Conservation (phyloP, 192 early-diverging fungal species). For the Thamnidium elegans region DNA sequence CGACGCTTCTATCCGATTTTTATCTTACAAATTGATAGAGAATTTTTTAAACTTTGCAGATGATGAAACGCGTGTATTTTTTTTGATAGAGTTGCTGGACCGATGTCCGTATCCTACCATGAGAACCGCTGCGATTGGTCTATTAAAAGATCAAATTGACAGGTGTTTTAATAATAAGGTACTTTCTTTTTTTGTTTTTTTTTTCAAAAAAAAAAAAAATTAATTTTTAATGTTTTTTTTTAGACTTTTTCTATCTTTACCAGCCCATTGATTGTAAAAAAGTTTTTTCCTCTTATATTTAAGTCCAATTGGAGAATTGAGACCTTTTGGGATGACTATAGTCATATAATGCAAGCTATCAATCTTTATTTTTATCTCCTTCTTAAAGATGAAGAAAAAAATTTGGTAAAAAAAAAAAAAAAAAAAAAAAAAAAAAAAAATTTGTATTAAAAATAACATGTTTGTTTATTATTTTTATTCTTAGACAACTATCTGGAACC, state of each 20-base stretch:
- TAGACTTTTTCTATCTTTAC: conserved; percentile 34
- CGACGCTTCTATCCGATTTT: conserved; percentile 38
- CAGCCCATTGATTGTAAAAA: conserved; percentile 38
- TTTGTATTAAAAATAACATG: no score
- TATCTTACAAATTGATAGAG: conserved; percentile 35
- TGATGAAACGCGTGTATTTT: conserved; percentile 41
- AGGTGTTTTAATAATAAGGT: conserved; percentile 22
- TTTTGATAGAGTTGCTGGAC: conserved; percentile 39
- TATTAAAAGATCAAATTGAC: conserved; percentile 45
- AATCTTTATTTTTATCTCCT: conserved; percentile 50
- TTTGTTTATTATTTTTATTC: no score
- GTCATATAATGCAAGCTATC: conserved; percentile 43
- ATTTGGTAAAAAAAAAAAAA: conserved; percentile 32
- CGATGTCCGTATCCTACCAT: conserved; percentile 47
- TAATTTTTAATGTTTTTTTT: background rate
- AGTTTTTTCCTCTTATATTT: conserved; percentile 34
- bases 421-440: background rate
- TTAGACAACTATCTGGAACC: no score
- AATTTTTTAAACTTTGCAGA: conserved; percentile 33
- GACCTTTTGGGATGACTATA: conserved; percentile 39
- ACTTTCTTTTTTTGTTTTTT: background rate
- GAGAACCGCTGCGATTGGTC: conserved; percentile 43
- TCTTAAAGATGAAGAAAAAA: conserved; percentile 42
- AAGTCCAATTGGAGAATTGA: conserved; percentile 26
- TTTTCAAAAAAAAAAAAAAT: background rate